Evolutionary conservation across 164 flowering plant species (phyloP).

Genomic region (Stephania japonica): DNA sequence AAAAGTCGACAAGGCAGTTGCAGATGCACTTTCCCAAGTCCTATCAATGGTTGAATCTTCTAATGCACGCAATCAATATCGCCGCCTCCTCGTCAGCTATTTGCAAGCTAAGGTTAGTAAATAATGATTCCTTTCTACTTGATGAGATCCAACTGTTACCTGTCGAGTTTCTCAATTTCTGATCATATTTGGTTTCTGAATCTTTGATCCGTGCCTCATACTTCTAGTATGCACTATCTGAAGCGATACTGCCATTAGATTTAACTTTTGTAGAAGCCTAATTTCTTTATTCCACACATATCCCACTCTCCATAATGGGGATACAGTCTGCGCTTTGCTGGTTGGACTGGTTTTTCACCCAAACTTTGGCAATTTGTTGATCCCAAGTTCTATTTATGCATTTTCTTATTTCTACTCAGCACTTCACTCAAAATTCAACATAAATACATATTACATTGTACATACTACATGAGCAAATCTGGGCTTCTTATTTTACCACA

Average conservation of each 20-base stretch:
- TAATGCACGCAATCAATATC: conserved; percentile 79
- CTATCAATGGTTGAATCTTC: conserved; percentile 79
- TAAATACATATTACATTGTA: not conserved
- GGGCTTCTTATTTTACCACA: not conserved
- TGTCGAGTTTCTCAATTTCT: not conserved
- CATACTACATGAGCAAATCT: not conserved
- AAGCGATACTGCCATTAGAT: not conserved
- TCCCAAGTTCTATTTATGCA: not conserved
- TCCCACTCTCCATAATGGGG: not conserved
- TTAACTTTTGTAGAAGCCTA: not conserved
- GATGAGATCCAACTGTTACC: not conserved
- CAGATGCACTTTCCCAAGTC: conserved; percentile 70
- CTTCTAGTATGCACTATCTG: not conserved
- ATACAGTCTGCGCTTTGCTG: not conserved
- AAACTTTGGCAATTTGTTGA: not conserved
- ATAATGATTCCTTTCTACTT: not conserved
- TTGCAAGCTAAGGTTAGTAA: conserved; percentile 64
- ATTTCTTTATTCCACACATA: not conserved
- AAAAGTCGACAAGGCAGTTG: conserved; percentile 66
- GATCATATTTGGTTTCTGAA: not conserved
- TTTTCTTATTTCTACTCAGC: not conserved
- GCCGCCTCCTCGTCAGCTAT: conserved; percentile 63
- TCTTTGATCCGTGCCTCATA: not conserved
- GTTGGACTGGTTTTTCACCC: not conserved
- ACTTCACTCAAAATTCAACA: not conserved